These are phyloP conservation scores for Kluyveromyces nonfermentans DNA, from an alignment of 805 yeast species.

Conservation along the genomic window DNA sequence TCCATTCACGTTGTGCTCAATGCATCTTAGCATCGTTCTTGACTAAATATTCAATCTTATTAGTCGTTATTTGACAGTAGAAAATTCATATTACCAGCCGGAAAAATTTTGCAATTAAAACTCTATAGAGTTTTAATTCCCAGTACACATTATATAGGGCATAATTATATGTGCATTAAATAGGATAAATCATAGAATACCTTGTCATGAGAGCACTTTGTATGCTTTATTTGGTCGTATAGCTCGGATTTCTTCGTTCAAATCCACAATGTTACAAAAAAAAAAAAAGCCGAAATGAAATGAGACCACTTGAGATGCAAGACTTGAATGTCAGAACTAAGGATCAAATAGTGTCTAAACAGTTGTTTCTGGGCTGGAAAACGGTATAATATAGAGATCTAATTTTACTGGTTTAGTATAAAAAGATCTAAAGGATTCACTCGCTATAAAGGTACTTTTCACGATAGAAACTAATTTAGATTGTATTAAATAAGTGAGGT, in stretches of 20 bases:
- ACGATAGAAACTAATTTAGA: neutral
- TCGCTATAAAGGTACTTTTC: neutral
- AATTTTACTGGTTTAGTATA: neutral
- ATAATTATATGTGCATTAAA: too few relatives aligned
- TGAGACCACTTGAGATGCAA: neutral
- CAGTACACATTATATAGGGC: too few relatives aligned
- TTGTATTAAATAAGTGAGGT: neutral
- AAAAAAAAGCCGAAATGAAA: neutral
- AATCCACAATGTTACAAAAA: neutral
- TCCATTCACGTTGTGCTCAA: too few relatives aligned
- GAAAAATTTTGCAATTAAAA: too few relatives aligned
- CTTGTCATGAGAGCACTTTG: neutral
- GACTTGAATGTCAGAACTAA: neutral
- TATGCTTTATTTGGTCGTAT: neutral
- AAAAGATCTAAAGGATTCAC: neutral
- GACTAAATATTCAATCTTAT: too few relatives aligned
- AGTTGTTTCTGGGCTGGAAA: neutral
- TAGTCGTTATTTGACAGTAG: too few relatives aligned
- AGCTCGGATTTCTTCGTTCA: neutral
- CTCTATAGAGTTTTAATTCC: too few relatives aligned
- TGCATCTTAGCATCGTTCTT: too few relatives aligned
- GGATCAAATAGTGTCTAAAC: neutral
- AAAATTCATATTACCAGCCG: too few relatives aligned
- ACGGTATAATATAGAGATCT: neutral
- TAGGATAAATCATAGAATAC: neutral